Evolutionary conservation across 202 grass and related monocot species (phyloP), one percentile per base, ranked within the genome.

Genomic region (Brachypodium distachyon): DNA sequence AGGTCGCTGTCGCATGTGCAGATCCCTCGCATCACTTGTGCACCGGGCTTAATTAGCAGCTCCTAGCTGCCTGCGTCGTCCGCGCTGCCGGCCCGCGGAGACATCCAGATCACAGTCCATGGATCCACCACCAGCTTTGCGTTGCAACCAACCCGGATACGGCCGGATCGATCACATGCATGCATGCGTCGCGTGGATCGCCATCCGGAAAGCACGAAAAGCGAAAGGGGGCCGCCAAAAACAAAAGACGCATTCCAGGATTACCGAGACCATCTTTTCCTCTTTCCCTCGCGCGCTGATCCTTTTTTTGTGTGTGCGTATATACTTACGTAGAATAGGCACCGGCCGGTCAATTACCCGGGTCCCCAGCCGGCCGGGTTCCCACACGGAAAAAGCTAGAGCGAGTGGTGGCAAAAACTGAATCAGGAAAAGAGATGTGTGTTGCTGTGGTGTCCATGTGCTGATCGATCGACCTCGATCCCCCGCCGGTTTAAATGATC

Each of bases 391-490:
- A 75, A 75, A 57, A 61, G 21, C 10, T n/a, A n/a, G n/a, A 31
- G 12, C 2, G 21, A 33, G 31, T 8, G 14, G 62, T 2, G 48
- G 40, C 1, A 2, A 37, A 12, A 60, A 27, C 48, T 22, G 25
- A 28, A 28, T 12, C 36, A 10, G 21, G 54, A 29, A 68, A 85
- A 60, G 28, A 4, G 49, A 0, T 1, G 14, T 16, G 34, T 51
- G 69, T n/a, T n/a, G n/a, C n/a, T n/a, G 41, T 51, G 63, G 56
- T 54, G 38, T 64, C 68, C 78, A 82, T 77, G 84, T 87, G 72
- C 57, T 0, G 29, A 9, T 28, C n/a, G 14, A 11, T 12, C 34
- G 64, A 17, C 39, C n/a, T n/a, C 61, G 23, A 66, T 49, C 41
- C 41, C 37, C 55, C 72, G 71, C 27, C 28, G 10, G 47, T 4